These are phyloP conservation scores for Echinochloa phyllopogon DNA, from an alignment of 176 grass and related monocot species.

Conservation along the genomic window DNA sequence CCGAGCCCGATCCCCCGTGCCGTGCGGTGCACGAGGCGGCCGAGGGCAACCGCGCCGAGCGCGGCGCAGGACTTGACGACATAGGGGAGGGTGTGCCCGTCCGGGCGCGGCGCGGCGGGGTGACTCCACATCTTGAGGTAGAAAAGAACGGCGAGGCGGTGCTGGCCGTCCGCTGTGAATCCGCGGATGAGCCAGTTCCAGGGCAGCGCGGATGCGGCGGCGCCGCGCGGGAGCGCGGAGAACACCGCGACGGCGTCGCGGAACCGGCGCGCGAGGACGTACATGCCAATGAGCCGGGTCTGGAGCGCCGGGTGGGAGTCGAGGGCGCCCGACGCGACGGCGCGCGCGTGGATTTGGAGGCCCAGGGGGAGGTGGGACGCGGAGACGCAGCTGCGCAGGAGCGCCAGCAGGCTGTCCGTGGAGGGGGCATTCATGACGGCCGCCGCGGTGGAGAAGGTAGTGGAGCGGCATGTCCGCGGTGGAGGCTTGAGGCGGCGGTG, in stretches of 20 bases:
- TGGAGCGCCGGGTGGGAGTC: slow-evolving; percentile 21
- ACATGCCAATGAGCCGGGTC: slow-evolving; percentile 69
- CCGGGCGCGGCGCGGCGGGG: slow-evolving; percentile 51
- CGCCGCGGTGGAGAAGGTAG: not conserved
- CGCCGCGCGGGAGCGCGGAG: slow-evolving; percentile 50
- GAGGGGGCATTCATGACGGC: not conserved
- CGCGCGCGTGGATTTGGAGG: slow-evolving; percentile 67
- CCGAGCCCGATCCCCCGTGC: slow-evolving; percentile 54
- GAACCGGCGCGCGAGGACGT: slow-evolving; percentile 73
- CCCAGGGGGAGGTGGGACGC: slow-evolving; percentile 59
- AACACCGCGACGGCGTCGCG: slow-evolving; percentile 63
- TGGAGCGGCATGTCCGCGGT: not conserved
- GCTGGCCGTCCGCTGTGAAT: slow-evolving; percentile 57
- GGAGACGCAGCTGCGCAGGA: slow-evolving; percentile 59
- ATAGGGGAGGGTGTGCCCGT: slow-evolving; percentile 74
- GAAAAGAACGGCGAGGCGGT: slow-evolving; percentile 64
- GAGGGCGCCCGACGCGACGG: slow-evolving; percentile 50
- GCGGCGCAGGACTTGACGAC: slow-evolving; percentile 75
- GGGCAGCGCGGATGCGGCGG: slow-evolving; percentile 52
- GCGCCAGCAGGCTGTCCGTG: slow-evolving; percentile 38
- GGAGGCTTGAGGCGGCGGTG: not conserved
- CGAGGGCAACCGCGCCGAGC: slow-evolving; percentile 58
- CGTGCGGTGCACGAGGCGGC: slow-evolving; percentile 70
- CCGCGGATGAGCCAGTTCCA: slow-evolving; percentile 97
- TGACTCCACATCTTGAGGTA: slow-evolving; percentile 85